Evolutionary conservation across 2,329 filamentous ascomycete genomes (phyloP), one percentile per base, ranked within the genome.

Genomic region (Diplodia sapinea): DNA sequence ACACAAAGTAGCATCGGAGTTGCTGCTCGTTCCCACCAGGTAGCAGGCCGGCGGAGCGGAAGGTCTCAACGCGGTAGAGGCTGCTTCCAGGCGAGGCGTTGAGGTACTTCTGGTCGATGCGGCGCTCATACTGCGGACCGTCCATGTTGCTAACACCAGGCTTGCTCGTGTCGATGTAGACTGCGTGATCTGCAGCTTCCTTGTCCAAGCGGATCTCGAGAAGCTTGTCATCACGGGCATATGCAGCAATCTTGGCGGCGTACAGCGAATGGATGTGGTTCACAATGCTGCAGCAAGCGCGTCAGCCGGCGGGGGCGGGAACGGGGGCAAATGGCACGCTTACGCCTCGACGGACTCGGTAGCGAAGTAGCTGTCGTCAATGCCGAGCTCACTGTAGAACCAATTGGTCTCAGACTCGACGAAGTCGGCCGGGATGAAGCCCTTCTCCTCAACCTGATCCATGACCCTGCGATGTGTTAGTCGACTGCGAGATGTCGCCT

Each of bases 321-420:
- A 51, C 15, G n/a, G 17, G 65, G 56, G 26, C 43, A 56, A 61
- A 20, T 26, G 29, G 20, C 49, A n/a, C 13, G 71, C 78, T 73
- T 73, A 80, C 77, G 92, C 92, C 67, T 92, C 89, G 20, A 91
- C 91, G 4, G 86, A 88, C 83, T 97, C 94, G 72, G 94, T 93
- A 77, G 94, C 89, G 83, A 98, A 98, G 85, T 97, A 98, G 81
- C 96, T 94, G 84, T 97, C 95, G 76, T 99, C 95, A 74, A 99
- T 99, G 73, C 95, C 95, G 29, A 99, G 88, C 79, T 96, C 91
- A 78, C 95, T 92, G 84, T 99, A 99, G 84, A 99, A 99, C 94
- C 95, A 99, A 69, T 88, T 86, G 63, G 94, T 92, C 81, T 99
- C 94, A 31, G 89, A 86, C 70, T 96, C 91, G 70, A 97, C 86